Percentiles rank a stretch among this genome's conserved stretches.
phyloP scores from a whole-genome alignment of 2,329 filamentous ascomycete genomes.

The Thyridium curvatum region DNA sequence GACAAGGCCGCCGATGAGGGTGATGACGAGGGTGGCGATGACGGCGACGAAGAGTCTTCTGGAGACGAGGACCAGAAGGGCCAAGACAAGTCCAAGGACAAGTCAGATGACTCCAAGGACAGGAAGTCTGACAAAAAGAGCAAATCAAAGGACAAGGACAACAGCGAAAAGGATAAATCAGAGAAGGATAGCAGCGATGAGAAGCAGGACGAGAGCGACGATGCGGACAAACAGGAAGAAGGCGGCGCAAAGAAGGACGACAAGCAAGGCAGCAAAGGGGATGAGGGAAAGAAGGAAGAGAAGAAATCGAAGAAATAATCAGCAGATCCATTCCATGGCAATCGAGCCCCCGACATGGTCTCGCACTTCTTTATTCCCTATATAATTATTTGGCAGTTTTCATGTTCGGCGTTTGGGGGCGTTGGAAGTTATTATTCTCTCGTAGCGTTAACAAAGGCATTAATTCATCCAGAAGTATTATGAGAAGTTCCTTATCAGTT shows the following conservation, averaged over 20 bases:
- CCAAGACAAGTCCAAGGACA: slow-evolving; percentile 11
- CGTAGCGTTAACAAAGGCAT: too few species aligned
- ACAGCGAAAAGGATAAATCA: background rate
- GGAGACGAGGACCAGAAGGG: background rate
- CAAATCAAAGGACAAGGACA: slow-evolving; percentile 4
- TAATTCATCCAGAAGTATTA: too few species aligned
- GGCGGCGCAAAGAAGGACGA: background rate
- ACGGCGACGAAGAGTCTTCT: slow-evolving; percentile 16
- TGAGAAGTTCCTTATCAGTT: too few species aligned
- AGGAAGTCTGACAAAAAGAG: slow-evolving; percentile 16
- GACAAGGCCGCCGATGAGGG: slow-evolving; percentile 15
- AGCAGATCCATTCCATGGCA: too few species aligned
- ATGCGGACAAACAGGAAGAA: slow-evolving; percentile 5
- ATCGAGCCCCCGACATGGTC: too few species aligned
- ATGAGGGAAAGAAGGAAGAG: background rate
- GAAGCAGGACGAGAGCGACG: slow-evolving; percentile 6
- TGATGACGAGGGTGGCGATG: slow-evolving; percentile 8
- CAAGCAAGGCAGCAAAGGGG: slow-evolving; percentile 1
- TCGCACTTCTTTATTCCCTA: too few species aligned
- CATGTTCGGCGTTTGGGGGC: too few species aligned
- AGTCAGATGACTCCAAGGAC: slow-evolving; percentile 9
- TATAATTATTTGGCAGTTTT: too few species aligned
- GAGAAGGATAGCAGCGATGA: slow-evolving; percentile 12
- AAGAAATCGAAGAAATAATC: background rate
- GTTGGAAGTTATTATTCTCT: too few species aligned